These are phyloP conservation scores for Fusarium avenaceum DNA, from an alignment of 2,329 filamentous ascomycete species.

Conservation along the genomic window DNA sequence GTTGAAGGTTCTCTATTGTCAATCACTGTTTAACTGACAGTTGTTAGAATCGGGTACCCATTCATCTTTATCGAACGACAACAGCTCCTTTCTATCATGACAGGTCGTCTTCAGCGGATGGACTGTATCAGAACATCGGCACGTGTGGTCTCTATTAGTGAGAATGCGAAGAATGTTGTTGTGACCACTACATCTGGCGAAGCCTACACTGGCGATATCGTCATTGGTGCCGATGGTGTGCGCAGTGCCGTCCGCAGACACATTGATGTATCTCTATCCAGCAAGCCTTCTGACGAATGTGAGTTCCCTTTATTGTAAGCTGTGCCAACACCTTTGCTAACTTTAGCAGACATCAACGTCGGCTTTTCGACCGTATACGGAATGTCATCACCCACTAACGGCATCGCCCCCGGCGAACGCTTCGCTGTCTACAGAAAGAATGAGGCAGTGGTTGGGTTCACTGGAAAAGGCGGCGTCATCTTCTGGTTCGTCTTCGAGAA, in stretches of 20 bases:
- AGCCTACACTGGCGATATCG: not conserved
- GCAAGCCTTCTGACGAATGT: not conserved
- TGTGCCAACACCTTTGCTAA: not conserved
- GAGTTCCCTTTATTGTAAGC: not conserved
- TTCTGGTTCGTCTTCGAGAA: constrained; percentile 15
- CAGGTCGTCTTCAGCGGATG: not conserved
- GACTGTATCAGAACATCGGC: constrained; percentile 2
- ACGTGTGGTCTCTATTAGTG: not conserved
- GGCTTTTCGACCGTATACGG: constrained; percentile 9
- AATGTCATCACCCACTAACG: not conserved
- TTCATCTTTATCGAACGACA: not conserved
- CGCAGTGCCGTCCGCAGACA: not conserved
- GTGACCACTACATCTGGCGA: not conserved
- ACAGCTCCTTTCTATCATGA: constrained; percentile 2
- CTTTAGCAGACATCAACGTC: not conserved
- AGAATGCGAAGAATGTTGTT: not conserved
- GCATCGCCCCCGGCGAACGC: constrained; percentile 1
- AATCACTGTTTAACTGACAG: not conserved
- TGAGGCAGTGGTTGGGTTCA: constrained; percentile 4
- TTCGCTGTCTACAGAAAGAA: constrained; percentile 1
- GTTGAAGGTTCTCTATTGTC: not conserved
- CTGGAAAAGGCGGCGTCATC: not conserved
- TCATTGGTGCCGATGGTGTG: constrained; percentile 3
- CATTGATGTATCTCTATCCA: not conserved
- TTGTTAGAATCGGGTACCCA: not conserved